These are phyloP conservation scores for Venturia nashicola DNA, from an alignment of 2,329 filamentous ascomycete species.

Conservation along the genomic window DNA sequence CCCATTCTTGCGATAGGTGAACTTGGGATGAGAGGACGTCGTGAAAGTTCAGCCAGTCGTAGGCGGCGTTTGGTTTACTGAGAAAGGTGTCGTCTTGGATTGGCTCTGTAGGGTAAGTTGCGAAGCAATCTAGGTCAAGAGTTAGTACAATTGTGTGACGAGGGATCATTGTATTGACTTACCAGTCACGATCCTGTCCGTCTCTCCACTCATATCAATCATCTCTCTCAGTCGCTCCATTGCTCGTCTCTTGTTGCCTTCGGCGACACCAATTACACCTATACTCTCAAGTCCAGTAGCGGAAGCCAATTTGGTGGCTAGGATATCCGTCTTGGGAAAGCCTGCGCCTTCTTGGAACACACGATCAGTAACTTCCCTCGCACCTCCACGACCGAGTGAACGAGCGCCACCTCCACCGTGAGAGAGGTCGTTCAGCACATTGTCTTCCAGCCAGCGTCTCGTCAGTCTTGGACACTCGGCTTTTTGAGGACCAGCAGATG, in stretches of 20 bases:
- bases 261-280: constrained; percentile 51
- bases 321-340: constrained; percentile 30
- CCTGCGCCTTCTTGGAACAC: constrained; percentile 70
- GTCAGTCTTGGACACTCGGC: constrained; percentile 41
- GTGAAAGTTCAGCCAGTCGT: constrained; percentile 94
- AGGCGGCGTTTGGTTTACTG: constrained; percentile 73
- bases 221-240: constrained; percentile 64
- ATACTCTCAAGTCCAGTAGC: constrained; percentile 29
- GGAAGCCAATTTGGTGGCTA: constrained; percentile 25
- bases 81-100: constrained; percentile 91
- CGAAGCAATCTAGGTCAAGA: constrained; percentile 53
- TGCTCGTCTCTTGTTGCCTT: constrained; percentile 58
- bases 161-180: constrained; percentile 8
- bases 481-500: constrained; percentile 26
- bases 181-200: constrained; percentile 61
- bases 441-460: constrained; percentile 62
- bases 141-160: background rate
- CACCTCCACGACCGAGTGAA: constrained; percentile 58
- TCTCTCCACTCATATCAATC: constrained; percentile 67
- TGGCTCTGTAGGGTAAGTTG: constrained; percentile 71
- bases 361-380: constrained; percentile 64
- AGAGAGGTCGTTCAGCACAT: constrained; percentile 54
- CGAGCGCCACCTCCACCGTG: constrained; percentile 61
- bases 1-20: constrained; percentile 83
- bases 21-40: constrained; percentile 69